Evolutionary conservation across 768 basidiomycete species (phyloP), one percentile per base, ranked within the genome.

Genomic region (Suillus paluster): DNA sequence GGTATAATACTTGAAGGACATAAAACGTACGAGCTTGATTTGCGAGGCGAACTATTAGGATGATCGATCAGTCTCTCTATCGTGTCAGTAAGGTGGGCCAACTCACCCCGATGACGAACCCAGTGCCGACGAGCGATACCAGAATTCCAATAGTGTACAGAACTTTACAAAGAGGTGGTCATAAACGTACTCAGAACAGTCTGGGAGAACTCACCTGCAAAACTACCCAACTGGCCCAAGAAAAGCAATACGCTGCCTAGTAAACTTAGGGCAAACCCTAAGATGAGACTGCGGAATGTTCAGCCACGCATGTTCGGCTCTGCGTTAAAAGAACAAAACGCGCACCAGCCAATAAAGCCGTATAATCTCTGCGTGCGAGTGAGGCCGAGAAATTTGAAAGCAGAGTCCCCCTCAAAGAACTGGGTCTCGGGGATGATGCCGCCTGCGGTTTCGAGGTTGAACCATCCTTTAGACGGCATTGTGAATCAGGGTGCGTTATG

Each of bases 321-420:
- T 23, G n/a, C 2, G 44, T 15, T 59, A 38, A 39, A 25, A 21
- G 41, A 30, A 14, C 21, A 15, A 25, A 23, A 10, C 15, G 73
- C 88, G 74, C 71, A 90, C 95, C 95, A 96, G 54, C 82, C 90
- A 57, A 82, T 75, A 70, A 97, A 97, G 12, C 95, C 95, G 76
- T 95, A 95, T 63, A 97, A 76, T 55, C 95, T 78, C 67, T 94
- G 89, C 19, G 84, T 92, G 66, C 88, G 83, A 41, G 94, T 90
- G 58, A 97, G 79, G 3, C 88, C 87, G 12, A 97, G 81, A 62
- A 86, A 87, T 61, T 83, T 84, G 82, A 94, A 97, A 8, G 95
- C 94, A 14, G 94, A 90, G 69, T 95, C 92, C 30, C 93, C 90
- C 77, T 96, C 92, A 64, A 94, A 94, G 77, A 91, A 90, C 64